Conservation (phyloP, 441 rosid genomes). For the Manihot esculenta region DNA sequence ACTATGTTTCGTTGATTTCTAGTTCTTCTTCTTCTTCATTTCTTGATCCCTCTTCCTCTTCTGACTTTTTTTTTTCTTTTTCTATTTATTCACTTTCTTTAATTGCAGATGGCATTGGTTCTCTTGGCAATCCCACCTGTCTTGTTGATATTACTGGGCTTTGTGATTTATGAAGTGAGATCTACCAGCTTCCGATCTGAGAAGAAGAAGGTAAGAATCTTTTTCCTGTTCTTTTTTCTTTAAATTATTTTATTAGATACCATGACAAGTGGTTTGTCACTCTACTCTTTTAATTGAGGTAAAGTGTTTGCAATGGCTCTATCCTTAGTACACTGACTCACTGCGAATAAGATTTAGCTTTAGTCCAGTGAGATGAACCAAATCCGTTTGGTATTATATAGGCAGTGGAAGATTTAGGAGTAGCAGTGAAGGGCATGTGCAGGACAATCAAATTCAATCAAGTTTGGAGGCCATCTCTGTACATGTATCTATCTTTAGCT, state of each 20-base stretch:
- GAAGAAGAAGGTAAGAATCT: slow-evolving; percentile 46
- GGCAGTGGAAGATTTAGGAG: slow-evolving; percentile 44
- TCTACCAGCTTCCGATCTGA: slow-evolving; percentile 29
- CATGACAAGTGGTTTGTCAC: no score
- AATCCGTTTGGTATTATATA: slow-evolving; percentile 17
- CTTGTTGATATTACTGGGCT: slow-evolving; percentile 52
- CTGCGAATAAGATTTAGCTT: no score
- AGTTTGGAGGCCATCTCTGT: slow-evolving; percentile 85
- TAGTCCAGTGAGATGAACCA: no score
- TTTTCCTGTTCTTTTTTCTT: not conserved
- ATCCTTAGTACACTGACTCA: no score
- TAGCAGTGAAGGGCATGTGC: slow-evolving; percentile 50
- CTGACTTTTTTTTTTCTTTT: no score
- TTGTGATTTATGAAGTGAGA: slow-evolving; percentile 60
- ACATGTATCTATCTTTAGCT: slow-evolving; percentile 71
- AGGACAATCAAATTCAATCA: slow-evolving; percentile 62
- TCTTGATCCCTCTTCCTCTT: no score
- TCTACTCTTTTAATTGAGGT: no score
- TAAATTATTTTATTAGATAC: no score
- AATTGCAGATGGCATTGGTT: slow-evolving; percentile 55
- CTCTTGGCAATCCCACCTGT: slow-evolving; percentile 63
- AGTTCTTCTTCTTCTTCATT: no score
- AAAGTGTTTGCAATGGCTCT: no score
- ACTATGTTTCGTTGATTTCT: not conserved
- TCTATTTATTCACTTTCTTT: not conserved